Base-by-base conservation (phyloP, 73 alveolate species). In the Tetrahymena thermophila region DNA sequence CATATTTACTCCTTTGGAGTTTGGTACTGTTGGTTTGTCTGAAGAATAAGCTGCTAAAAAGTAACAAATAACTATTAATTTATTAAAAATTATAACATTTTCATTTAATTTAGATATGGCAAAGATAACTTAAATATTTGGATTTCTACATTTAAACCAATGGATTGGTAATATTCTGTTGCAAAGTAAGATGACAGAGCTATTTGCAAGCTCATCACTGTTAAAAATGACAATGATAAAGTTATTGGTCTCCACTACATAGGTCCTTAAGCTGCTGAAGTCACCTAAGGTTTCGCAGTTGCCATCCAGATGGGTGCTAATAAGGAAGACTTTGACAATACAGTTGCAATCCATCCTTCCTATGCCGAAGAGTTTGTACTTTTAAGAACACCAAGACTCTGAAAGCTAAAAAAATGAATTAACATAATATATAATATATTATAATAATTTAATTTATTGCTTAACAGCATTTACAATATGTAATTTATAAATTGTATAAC, bases 1-100 rank as follows among this genome's bases (percentile, higher is more conserved):
- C 15, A 99, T 99, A 3, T 99, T 99, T 97, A 98, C 99, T 37
- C 99, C 99, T 42, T 85, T 99, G 25, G 99, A 99, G 96, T 99
- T 99, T 96, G 99, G 99, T 23, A 97, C 99, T 58, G 97, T 97
- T 93, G 99, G 99, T 57, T 95, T 96, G 85, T 95, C 98, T 94
- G 99, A 98, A 94, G 99, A 97, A 95, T 98, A 97, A 50, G 97
- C 97, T 15, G 89, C 42, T 71, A 25, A 28, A 28, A 17, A 71
- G 89, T 71, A 71, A 71, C 0, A 23, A 71, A 71, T 13, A 3
- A 71, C n/a, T n/a, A 71, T 28, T n/a, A 71, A 28, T n/a, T 7
- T 25, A 25, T 0, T 71, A 71, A 1, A 19, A 0, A 19, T 56
- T 19, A 19, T 10, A 56, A 10, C 0, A 56, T 56, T 71, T 71